Base-by-base conservation (phyloP, 345 rosid species). In the Trapa bicornis region DNA sequence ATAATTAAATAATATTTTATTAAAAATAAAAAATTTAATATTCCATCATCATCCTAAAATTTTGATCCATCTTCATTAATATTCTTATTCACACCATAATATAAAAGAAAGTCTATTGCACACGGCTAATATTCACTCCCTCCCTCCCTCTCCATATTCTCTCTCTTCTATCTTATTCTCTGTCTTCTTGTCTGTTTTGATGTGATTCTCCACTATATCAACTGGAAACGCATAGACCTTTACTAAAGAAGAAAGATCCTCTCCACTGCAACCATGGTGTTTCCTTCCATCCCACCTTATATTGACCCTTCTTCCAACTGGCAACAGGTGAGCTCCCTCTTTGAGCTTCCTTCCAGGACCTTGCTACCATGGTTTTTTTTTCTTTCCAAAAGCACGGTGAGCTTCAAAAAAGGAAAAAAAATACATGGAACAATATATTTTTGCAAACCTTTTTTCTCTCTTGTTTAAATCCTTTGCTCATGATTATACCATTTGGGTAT, bases 261-360 rank as follows among this genome's bases (percentile, higher is more conserved):
- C 57, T 13, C 48, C 48, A 38, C 32, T 1, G 39, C 53, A 58
- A 37, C 80, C 73, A 94, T 94, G 99, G 95, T 82, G 82, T 94
- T 84, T 72, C 71, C 97, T 58, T 87, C 99, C 73, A 79, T 91
- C 68, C 93, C 96, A 79, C 82, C 95, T 81, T 91, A 94, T 85
- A 92, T 89, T 83, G 99, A 94, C 89, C 96, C 92, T 66, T 75
- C 89, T 41, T 8, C 4, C 84, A 91, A 91, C 89, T 94, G 97
- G 97, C 97, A 87, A 67, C 96, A 86, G 76, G 96, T 89, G 69
- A 68, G 1, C 70, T 79, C 29, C 29, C 29, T 22, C 56, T 50
- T 43, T 33, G 43, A 65, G 52, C 67, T 65, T 65, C 67, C 29
- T 43, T 43, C 53, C 67, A 45, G 8, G 12, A 5, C 48, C 48